Percentiles rank a stretch among this genome's conserved stretches.
phyloP scores from a whole-genome alignment of 208 protist genomes.

The Trypanosoma platydactyli region DNA sequence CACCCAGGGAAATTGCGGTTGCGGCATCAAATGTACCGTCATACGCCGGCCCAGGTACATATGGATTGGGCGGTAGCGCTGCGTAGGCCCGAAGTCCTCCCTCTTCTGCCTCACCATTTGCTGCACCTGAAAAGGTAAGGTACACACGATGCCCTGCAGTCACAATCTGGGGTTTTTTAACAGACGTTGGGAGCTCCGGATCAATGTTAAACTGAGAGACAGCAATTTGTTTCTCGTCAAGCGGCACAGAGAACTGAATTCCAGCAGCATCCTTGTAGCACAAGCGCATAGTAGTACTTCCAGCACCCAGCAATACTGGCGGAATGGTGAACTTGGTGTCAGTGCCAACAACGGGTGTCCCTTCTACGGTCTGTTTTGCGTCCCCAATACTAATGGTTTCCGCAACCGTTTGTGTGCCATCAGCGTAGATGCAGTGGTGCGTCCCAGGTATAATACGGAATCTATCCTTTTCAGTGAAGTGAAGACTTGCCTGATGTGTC shows the following conservation, averaged over 20 bases:
- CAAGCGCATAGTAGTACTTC: conserved; percentile 57
- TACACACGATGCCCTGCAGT: conserved; percentile 71
- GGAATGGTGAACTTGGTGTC: conserved; percentile 35
- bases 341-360: conserved; percentile 32
- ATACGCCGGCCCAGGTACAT: conserved; percentile 52
- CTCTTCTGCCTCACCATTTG: conserved; percentile 27
- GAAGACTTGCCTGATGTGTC: conserved; percentile 24
- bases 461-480: conserved; percentile 33
- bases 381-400: conserved; percentile 56
- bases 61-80: conserved; percentile 35
- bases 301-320: conserved; percentile 51
- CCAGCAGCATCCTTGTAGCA: conserved; percentile 82
- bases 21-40: conserved; percentile 70
- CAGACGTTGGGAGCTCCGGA: conserved; percentile 35
- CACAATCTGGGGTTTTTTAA: conserved; percentile 30
- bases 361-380: conserved; percentile 35
- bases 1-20: conserved; percentile 35
- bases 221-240: conserved; percentile 33
- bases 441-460: conserved; percentile 56
- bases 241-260: conserved; percentile 79
- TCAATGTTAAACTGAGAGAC: conserved; percentile 45
- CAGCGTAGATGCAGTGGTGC: conserved; percentile 50
- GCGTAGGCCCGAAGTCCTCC: conserved; percentile 25
- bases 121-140: conserved; percentile 48
- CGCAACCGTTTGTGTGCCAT: conserved; percentile 28